Evolutionary conservation across 306 rosid species (phyloP).

Genomic region (Sindora glabra): DNA sequence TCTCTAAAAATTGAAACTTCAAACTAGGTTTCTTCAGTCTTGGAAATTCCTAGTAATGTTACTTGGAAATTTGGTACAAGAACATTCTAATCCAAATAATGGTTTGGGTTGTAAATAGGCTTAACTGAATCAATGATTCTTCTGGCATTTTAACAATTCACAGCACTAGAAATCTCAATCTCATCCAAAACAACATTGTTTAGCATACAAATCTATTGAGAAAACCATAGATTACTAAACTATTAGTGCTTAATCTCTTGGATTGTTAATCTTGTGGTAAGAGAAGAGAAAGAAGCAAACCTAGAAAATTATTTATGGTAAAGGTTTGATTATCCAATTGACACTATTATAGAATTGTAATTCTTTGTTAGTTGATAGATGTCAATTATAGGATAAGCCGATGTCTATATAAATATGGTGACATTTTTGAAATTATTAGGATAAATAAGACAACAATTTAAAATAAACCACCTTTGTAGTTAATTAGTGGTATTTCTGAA

Average conservation of each 20-base stretch:
- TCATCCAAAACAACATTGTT: not conserved
- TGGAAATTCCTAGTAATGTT: not conserved
- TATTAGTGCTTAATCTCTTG: constrained; percentile 4
- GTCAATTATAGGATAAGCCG: too few relatives aligned
- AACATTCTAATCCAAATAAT: not conserved
- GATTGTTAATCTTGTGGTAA: constrained; percentile 28
- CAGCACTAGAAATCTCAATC: constrained; percentile 11
- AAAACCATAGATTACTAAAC: not conserved
- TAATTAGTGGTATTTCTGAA: too few relatives aligned
- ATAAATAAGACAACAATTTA: too few relatives aligned
- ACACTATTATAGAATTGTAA: constrained; percentile 6
- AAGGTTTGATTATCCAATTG: constrained; percentile 18
- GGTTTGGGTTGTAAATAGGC: constrained; percentile 27
- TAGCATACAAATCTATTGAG: not conserved
- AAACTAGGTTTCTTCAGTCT: constrained; percentile 19
- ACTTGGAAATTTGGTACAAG: constrained; percentile 30
- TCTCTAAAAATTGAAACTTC: not conserved
- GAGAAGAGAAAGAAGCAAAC: not conserved
- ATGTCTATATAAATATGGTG: too few relatives aligned
- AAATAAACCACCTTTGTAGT: too few relatives aligned
- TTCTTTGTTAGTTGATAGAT: too few relatives aligned
- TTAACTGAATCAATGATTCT: constrained; percentile 16
- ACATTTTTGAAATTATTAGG: too few relatives aligned
- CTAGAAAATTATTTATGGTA: constrained; percentile 11
- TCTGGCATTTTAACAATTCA: not conserved